These are phyloP conservation scores for Amanita brunnescens DNA, from an alignment of 768 basidiomycete genomes.

Conservation along the genomic window DNA sequence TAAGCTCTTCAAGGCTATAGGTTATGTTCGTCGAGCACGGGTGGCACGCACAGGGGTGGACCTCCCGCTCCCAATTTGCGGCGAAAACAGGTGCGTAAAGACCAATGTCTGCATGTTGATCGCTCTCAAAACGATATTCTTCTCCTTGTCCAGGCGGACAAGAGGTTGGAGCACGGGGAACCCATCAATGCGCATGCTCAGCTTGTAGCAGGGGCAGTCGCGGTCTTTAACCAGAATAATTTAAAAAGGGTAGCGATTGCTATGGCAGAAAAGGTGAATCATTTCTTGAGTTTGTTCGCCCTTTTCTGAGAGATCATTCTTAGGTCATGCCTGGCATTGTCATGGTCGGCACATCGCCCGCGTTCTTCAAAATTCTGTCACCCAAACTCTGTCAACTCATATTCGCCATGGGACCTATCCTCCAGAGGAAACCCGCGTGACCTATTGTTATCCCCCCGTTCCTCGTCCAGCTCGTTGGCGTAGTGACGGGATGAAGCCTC, in stretches of 20 bases:
- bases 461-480: constrained; percentile 4
- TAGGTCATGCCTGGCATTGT: constrained; percentile 23
- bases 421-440: constrained; percentile 8
- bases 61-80: background rate
- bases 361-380: constrained; percentile 26
- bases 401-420: constrained; percentile 14
- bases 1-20: too few relatives aligned
- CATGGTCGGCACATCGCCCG: constrained; percentile 24
- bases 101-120: background rate
- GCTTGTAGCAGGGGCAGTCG: too few relatives aligned
- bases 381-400: constrained; percentile 12
- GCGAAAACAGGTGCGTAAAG: background rate
- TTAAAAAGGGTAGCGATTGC: constrained; percentile 4
- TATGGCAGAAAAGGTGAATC: too few relatives aligned
- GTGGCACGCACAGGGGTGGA: background rate
- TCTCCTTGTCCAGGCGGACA: constrained; percentile 19
- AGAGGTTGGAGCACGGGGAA: constrained; percentile 7
- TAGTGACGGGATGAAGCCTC: constrained; percentile 10
- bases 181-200: constrained; percentile 13
- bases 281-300: too few relatives aligned
- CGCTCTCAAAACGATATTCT: background rate
- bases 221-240: constrained; percentile 17
- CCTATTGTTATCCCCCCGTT: background rate
- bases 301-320: too few relatives aligned
- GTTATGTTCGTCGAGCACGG: too few relatives aligned